phyloP scores from a whole-genome alignment of 208 protist species.

The Leishmania gerbilli region DNA sequence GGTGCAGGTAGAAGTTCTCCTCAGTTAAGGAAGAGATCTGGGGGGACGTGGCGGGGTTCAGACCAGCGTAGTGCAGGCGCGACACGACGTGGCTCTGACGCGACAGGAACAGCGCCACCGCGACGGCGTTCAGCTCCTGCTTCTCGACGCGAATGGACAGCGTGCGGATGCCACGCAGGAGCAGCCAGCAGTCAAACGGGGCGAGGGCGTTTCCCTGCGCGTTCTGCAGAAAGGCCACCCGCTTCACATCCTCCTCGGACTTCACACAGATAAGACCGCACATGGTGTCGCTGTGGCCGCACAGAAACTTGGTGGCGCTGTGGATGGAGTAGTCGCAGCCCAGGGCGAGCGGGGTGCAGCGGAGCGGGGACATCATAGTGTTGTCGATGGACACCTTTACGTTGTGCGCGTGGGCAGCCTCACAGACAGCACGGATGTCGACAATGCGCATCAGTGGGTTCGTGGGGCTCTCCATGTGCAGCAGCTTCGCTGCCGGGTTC shows the following conservation, averaged over 20 bases:
- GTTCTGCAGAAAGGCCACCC: conserved; percentile 93
- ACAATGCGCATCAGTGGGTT: conserved; percentile 94
- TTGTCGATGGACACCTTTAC: conserved; percentile 94
- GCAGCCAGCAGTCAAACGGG: conserved; percentile 96
- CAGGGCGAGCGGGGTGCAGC: conserved; percentile 92
- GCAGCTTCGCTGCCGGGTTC: conserved; percentile 64
- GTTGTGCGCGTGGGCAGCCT: conserved; percentile 69
- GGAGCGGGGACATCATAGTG: conserved; percentile 96
- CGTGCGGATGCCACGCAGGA: conserved; percentile 95
- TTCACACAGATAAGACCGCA: conserved; percentile 82
- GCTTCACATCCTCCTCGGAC: conserved; percentile 57
- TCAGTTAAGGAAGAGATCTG: conserved; percentile 59
- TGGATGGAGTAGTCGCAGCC: conserved; percentile 96
- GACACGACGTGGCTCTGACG: conserved; percentile 72
- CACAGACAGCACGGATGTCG: conserved; percentile 84
- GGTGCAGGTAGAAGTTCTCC: conserved; percentile 81
- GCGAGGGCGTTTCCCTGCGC: conserved; percentile 86
- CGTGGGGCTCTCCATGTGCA: conserved; percentile 96
- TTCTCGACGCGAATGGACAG: conserved; percentile 92
- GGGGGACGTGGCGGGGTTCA: conserved; percentile 79
- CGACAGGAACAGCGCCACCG: conserved; percentile 75
- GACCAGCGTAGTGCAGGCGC: conserved; percentile 89
- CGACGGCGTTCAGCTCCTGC: conserved; percentile 91
- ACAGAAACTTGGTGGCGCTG: conserved; percentile 96
- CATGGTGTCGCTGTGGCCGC: conserved; percentile 96